Base-by-base conservation (phyloP, 2,329 filamentous ascomycete species). In the Claviceps humidiphila region DNA sequence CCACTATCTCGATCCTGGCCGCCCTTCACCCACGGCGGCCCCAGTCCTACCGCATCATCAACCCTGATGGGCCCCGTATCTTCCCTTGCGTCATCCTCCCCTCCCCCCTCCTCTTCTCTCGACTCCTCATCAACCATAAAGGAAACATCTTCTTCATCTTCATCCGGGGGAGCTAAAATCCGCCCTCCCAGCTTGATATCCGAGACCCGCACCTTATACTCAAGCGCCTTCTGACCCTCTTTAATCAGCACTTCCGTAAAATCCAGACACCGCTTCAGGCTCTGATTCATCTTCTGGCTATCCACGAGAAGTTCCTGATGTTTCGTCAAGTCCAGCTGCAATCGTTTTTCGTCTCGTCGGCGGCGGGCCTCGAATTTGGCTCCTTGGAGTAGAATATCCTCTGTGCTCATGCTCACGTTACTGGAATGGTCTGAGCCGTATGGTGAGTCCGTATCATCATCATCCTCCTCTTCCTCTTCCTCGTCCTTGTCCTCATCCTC, bases 261-360 rank as follows among this genome's bases (percentile, higher is more conserved):
- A 58, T 83, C 82, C 38, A 96, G 75, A 66, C 93, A 98, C 47
- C 88, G 79, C 66, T 89, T 94, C 46, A 98, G 77, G 65, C 87
- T 95, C 65, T 94, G 87, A 64, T 96, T 97, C 74, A 97, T 89
- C 71, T 89, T 94, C 63, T 96, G 89, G 58, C 86, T 93, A 64
- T 95, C 90, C 41, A 89, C 74, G 8, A 98, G 78, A 1, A 97
- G 74, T 62, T 95, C 85, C 58, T 89, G 87, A 65, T 98, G 93
- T 63, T 90, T 91, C 3, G 83, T 78, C 1, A 98, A 75, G 66
- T 98, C 93, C 4, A 89, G 75, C 59, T 85, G 80, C n/a, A 97
- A 74, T 34, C 88, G 81, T 58, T 84, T 84, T 64, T 95, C 89
- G 58, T 97, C 91, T 51, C 79, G 78, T 48, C 80, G 77, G n/a